Evolutionary conservation across 768 basidiomycete species (phyloP).

Genomic region (Fomitopsis serialis): DNA sequence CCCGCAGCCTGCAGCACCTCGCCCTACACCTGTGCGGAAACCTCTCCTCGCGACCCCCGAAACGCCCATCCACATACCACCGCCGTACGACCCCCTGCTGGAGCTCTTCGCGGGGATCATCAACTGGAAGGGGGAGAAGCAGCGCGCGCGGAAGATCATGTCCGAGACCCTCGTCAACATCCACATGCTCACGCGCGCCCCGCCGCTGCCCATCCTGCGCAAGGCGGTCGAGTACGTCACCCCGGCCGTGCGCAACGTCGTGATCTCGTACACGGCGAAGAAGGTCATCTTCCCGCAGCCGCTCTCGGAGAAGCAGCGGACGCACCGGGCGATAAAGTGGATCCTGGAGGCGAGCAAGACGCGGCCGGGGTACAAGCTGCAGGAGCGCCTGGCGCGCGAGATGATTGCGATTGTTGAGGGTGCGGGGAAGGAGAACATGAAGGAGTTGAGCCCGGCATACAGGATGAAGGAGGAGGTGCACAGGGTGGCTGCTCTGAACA

Average conservation of each 20-base stretch:
- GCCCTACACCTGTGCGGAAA: not conserved
- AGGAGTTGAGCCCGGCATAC: conserved; percentile 31
- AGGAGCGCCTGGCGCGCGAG: conserved; percentile 75
- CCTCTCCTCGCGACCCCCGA: not conserved
- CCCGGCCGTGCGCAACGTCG: conserved; percentile 62
- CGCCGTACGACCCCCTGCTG: conserved; percentile 71
- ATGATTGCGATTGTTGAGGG: conserved; percentile 67
- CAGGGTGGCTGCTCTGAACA: conserved; percentile 67
- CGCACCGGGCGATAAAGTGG: conserved; percentile 63
- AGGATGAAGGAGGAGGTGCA: conserved; percentile 60
- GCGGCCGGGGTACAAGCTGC: conserved; percentile 49
- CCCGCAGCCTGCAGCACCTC: not conserved
- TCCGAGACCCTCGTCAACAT: conserved; percentile 66
- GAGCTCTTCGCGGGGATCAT: conserved; percentile 58
- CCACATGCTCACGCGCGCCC: conserved; percentile 66
- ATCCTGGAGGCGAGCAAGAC: conserved; percentile 60
- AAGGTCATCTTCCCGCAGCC: conserved; percentile 61
- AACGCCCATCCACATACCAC: conserved; percentile 50
- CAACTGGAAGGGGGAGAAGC: conserved; percentile 52
- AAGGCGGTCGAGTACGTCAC: conserved; percentile 63
- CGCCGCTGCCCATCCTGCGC: conserved; percentile 77
- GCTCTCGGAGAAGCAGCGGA: conserved; percentile 76
- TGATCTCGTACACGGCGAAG: conserved; percentile 54
- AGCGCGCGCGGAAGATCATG: conserved; percentile 71
- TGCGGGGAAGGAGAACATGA: conserved; percentile 31